phyloP scores from a whole-genome alignment of 2,329 filamentous ascomycete genomes.

The Neofusicoccum laricinum region DNA sequence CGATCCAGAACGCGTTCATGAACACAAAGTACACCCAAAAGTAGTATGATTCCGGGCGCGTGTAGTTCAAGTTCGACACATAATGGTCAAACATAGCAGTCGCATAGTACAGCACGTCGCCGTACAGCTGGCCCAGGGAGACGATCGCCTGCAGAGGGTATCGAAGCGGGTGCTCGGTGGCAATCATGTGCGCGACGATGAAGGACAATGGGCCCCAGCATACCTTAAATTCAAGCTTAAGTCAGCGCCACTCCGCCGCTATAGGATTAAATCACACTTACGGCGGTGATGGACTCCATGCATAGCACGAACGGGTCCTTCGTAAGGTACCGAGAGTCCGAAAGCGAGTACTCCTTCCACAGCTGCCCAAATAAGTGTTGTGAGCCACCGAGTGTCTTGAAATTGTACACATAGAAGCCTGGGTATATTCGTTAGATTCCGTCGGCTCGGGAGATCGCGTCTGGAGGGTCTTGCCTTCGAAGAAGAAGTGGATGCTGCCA shows the following conservation, averaged over 20 bases:
- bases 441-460: too few relatives aligned
- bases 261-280: not conserved
- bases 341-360: slow-evolving; percentile 90
- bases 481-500: slow-evolving; percentile 72
- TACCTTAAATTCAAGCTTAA: slow-evolving; percentile 38
- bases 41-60: slow-evolving; percentile 61
- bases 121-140: slow-evolving; percentile 63
- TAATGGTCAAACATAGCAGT: slow-evolving; percentile 62
- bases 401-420: slow-evolving; percentile 62
- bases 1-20: slow-evolving; percentile 66
- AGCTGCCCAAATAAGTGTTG: slow-evolving; percentile 77
- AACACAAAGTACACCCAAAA: slow-evolving; percentile 66
- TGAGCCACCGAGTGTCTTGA: slow-evolving; percentile 61
- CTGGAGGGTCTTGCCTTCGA: slow-evolving; percentile 61
- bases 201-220: slow-evolving; percentile 63
- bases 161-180: slow-evolving; percentile 53
- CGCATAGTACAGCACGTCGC: slow-evolving; percentile 62
- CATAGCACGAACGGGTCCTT: slow-evolving; percentile 82
- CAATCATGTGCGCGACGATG: slow-evolving; percentile 54
- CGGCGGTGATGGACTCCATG: slow-evolving; percentile 78
- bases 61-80: slow-evolving; percentile 53
- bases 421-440: not conserved
- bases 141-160: slow-evolving; percentile 60
- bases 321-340: slow-evolving; percentile 82
- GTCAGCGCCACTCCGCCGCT: not conserved